Base-by-base conservation (phyloP, 1,139 yeast genomes). In the Pneumocystis canis region DNA sequence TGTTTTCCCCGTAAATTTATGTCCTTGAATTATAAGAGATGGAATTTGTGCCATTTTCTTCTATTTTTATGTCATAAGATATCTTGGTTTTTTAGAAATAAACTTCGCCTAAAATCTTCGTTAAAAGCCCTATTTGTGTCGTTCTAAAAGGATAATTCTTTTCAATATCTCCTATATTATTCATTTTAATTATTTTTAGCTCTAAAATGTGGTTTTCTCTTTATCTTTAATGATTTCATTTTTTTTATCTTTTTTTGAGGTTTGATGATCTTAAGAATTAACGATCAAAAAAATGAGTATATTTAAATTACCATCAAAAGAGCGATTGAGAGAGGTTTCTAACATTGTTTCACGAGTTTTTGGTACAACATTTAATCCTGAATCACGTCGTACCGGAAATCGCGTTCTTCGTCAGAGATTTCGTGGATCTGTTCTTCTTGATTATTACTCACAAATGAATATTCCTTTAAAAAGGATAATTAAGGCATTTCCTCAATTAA, bases 361-460 rank as follows among this genome's bases (percentile, higher is more conserved):
- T 62, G 65, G 63, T 28, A 63, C 63, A n/a, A 63, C 67, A 25
- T 67, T 65, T 57, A 67, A 66, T 31, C 67, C 69, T 7, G 41
- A 63, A 14, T 62, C 62, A 28, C 58, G 63, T 3, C 65, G 71
- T 9, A 65, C 63, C n/a, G 71, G 71, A 31, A 68, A 68, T 63
- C 69, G 69, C 58, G 59, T 68, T 31, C 64, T 69, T 57, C 63
- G 70, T 4, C 64, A 62, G 53, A 63, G 66, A 56, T 58, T 69
- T 59, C 56, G 62, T 20, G 71, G 71, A 1, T 68, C 67, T 11
- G 60, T 68, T 6, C 61, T 69, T 4, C 62, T 65, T 18, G 62
- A 64, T 20, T 69, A 69, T 61, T 69, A 69, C 58, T 67, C 69
- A 39, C 62, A 66, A 11, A 11, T 47, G 28, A 25, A 47, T 25